These are phyloP conservation scores for Talaromyces amestolkiae DNA, from an alignment of 2,329 filamentous ascomycete species.

Conservation along the genomic window DNA sequence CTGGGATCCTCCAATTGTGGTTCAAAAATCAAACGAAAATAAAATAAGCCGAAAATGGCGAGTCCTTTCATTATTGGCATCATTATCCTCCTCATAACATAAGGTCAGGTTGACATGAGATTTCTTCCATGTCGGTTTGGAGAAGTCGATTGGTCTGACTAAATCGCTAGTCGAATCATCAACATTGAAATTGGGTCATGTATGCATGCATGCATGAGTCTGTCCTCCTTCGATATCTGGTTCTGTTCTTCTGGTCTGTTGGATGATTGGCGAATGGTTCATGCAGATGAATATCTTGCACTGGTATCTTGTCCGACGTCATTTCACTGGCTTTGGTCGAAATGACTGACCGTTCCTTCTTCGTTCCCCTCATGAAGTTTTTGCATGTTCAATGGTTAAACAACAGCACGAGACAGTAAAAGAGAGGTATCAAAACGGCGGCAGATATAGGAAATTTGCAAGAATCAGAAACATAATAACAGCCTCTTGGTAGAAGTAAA, in stretches of 20 bases:
- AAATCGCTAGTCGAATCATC: background rate
- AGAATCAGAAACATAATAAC: background rate
- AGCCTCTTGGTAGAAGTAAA: background rate
- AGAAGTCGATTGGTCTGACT: background rate
- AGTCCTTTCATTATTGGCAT: background rate
- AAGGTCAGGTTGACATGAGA: background rate
- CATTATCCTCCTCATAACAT: background rate
- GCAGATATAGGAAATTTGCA: background rate
- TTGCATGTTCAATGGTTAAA: constrained; percentile 1
- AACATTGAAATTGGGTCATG: background rate
- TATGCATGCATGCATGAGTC: background rate
- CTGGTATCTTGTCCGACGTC: background rate
- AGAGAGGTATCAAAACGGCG: background rate
- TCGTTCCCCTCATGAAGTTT: background rate
- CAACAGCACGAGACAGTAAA: background rate
- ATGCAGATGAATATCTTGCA: background rate
- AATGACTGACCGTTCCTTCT: background rate
- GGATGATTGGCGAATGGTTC: background rate
- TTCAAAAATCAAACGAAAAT: background rate
- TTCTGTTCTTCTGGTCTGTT: background rate
- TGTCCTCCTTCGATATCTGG: background rate
- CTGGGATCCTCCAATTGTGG: constrained; percentile 3
- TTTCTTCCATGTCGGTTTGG: background rate
- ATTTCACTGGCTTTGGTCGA: background rate
- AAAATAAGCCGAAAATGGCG: background rate